Percentiles rank a stretch among this genome's conserved stretches.
phyloP scores from a whole-genome alignment of 2,329 filamentous ascomycete species.

The Epichloe festucae region DNA sequence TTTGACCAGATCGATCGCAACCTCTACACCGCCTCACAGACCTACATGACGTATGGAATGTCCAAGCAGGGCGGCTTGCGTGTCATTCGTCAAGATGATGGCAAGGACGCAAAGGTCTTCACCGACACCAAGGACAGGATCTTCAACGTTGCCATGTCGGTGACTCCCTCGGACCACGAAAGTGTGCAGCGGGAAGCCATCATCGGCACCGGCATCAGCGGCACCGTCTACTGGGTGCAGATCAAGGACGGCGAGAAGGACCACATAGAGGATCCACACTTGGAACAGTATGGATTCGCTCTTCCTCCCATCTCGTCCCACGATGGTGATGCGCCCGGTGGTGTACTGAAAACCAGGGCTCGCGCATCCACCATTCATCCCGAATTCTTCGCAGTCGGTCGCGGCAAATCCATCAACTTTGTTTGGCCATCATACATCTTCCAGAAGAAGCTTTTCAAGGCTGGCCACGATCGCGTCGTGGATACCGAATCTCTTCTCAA shows the following conservation, averaged over 20 bases:
- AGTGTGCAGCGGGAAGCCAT: constrained; percentile 61
- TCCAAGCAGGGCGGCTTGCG: constrained; percentile 86
- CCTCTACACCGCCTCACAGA: constrained; percentile 75
- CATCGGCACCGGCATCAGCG: constrained; percentile 85
- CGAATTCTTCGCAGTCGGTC: constrained; percentile 88
- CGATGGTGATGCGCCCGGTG: constrained; percentile 83
- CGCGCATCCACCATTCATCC: constrained; percentile 80
- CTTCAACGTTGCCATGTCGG: constrained; percentile 82
- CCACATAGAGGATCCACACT: constrained; percentile 61
- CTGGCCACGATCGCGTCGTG: constrained; percentile 54
- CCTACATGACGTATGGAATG: constrained; percentile 89
- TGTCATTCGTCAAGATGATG: constrained; percentile 88
- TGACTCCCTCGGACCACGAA: constrained; percentile 44
- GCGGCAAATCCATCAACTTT: constrained; percentile 91
- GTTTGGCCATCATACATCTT: constrained; percentile 57
- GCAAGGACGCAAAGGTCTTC: constrained; percentile 83
- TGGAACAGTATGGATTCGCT: constrained; percentile 77
- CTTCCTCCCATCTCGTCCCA: constrained; percentile 76
- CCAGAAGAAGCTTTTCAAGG: constrained; percentile 49
- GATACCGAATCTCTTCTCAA: constrained; percentile 80
- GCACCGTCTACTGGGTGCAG: constrained; percentile 90
- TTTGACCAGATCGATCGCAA: constrained; percentile 96
- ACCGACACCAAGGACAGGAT: constrained; percentile 84
- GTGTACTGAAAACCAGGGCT: constrained; percentile 88
- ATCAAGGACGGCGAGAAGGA: constrained; percentile 68